Conservation (phyloP, 352 stramenopile genomes). For the Phytophthora boehmeriae region DNA sequence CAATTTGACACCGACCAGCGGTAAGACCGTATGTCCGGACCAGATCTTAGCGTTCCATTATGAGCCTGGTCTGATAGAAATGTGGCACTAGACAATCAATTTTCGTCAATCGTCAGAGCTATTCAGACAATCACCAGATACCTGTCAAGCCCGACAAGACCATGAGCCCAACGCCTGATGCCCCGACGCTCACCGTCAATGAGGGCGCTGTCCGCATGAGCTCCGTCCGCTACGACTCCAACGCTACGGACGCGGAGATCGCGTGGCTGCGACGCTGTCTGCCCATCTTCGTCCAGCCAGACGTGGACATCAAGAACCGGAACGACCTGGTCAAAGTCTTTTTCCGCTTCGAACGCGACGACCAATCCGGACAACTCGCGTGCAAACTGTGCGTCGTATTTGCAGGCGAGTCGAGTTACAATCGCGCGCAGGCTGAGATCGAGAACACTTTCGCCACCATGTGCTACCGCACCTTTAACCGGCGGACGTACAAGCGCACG, state of each 20-base stretch:
- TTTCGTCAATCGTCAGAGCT: constrained; percentile 14
- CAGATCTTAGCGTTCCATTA: not conserved
- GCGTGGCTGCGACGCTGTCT: constrained; percentile 82
- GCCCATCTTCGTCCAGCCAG: constrained; percentile 83
- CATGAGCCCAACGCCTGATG: constrained; percentile 29
- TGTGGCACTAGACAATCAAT: constrained; percentile 4
- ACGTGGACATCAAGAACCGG: constrained; percentile 82
- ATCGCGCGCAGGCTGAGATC: constrained; percentile 66
- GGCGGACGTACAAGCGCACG: constrained; percentile 85
- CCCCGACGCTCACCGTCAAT: constrained; percentile 21
- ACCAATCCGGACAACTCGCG: constrained; percentile 46
- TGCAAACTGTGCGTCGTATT: constrained; percentile 88
- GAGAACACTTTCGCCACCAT: constrained; percentile 83
- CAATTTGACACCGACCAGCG: not conserved
- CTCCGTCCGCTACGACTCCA: constrained; percentile 26
- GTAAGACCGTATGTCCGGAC: constrained; percentile 2
- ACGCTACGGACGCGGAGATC: constrained; percentile 52
- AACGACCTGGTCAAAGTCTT: constrained; percentile 87
- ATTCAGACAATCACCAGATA: constrained; percentile 2
- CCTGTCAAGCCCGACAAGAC: too few species aligned
- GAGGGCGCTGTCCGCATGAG: constrained; percentile 18
- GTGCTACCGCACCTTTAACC: constrained; percentile 87
- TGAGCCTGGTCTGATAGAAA: not conserved
- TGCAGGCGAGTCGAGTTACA: constrained; percentile 85
- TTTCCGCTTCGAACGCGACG: constrained; percentile 79